These are phyloP conservation scores for Vigna radiata DNA, from an alignment of 306 rosid species.

Conservation along the genomic window DNA sequence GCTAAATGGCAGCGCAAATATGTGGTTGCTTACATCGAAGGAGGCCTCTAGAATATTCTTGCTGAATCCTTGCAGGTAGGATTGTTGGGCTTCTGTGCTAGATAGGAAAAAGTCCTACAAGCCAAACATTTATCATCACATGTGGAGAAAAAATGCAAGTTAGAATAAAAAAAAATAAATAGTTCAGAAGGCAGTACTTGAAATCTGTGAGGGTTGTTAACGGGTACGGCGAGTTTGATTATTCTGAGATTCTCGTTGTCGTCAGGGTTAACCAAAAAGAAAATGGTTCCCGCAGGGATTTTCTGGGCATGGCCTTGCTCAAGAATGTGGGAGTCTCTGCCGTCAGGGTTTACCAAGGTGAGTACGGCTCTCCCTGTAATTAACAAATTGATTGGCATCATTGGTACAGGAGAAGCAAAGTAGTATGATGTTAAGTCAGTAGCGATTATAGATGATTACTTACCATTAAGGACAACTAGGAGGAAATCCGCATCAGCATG, in stretches of 20 bases:
- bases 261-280: conserved; percentile 14
- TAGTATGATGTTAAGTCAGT: too few species aligned
- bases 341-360: neutral
- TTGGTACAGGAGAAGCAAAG: too few species aligned
- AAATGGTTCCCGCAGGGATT: conserved; percentile 23
- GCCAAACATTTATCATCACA: neutral
- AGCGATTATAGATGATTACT: too few species aligned
- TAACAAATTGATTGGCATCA: too few species aligned
- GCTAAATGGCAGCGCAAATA: neutral
- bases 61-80: conserved; percentile 28
- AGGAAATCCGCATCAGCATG: conserved; percentile 46
- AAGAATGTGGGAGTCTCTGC: conserved; percentile 27
- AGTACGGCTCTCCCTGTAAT: conserved; percentile 40
- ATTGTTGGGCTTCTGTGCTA: conserved; percentile 6
- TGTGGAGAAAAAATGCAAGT: neutral
- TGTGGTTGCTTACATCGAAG: too few species aligned
- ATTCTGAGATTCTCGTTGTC: conserved; percentile 34
- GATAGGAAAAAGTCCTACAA: conserved; percentile 34
- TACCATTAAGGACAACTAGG: conserved; percentile 29
- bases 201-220: conserved; percentile 23
- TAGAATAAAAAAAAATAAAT: too few species aligned
- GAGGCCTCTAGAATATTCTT: conserved; percentile 35
- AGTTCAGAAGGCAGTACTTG: conserved; percentile 4
- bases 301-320: conserved; percentile 23
- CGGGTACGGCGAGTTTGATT: conserved; percentile 3